These are phyloP conservation scores for Monilinia aucupariae DNA, from an alignment of 2,329 filamentous ascomycete species.

Conservation along the genomic window DNA sequence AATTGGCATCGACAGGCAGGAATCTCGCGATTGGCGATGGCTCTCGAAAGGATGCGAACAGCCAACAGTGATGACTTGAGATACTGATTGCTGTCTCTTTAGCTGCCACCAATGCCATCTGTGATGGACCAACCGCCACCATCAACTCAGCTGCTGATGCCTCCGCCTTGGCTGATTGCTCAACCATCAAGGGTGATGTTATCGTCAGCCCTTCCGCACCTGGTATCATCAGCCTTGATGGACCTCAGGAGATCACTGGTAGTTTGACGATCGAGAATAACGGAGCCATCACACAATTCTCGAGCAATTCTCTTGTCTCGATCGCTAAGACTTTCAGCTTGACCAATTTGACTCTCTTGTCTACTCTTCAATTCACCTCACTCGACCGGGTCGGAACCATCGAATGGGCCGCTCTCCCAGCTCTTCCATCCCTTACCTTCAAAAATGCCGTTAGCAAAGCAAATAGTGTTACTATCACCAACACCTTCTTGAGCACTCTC, in stretches of 20 bases:
- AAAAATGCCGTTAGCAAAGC: constrained; percentile 59
- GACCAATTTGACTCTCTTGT: constrained; percentile 62
- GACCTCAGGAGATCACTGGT: constrained; percentile 52
- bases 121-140: constrained; percentile 32
- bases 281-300: constrained; percentile 59
- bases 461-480: constrained; percentile 66
- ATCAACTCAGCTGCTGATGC: constrained; percentile 34
- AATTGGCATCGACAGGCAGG: not conserved
- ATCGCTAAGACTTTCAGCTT: constrained; percentile 70
- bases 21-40: not conserved
- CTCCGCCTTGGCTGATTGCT: constrained; percentile 28
- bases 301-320: constrained; percentile 53
- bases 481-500: constrained; percentile 77
- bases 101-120: constrained; percentile 21
- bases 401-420: constrained; percentile 65
- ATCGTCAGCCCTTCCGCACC: constrained; percentile 34
- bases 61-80: rapidly evolving
- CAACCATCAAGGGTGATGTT: constrained; percentile 33
- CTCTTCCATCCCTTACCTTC: constrained; percentile 55
- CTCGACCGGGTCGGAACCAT: constrained; percentile 64
- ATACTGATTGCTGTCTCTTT: not conserved
- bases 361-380: constrained; percentile 57
- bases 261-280: constrained; percentile 54
- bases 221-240: constrained; percentile 51
- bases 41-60: not conserved